These are phyloP conservation scores for Picea mariana DNA, from an alignment of 83 land plant species.

Conservation along the genomic window DNA sequence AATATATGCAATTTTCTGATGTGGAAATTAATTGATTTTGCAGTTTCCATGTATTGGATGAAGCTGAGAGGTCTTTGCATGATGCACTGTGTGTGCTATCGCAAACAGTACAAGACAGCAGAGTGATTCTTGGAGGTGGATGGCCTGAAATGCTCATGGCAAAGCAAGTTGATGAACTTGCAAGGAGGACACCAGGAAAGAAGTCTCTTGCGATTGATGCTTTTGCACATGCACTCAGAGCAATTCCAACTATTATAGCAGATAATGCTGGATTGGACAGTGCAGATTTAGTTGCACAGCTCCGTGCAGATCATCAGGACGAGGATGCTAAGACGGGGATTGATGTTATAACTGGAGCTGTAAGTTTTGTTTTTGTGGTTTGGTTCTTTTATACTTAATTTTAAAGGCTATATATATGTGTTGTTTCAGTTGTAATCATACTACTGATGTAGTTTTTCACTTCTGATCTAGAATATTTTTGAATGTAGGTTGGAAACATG, in stretches of 20 bases:
- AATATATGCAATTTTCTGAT: neutral
- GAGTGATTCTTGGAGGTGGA: constrained; percentile 94
- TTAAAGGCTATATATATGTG: neutral
- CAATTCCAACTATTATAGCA: constrained; percentile 89
- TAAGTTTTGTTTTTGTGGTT: constrained; percentile 33
- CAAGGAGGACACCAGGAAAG: constrained; percentile 91
- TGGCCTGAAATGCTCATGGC: constrained; percentile 99
- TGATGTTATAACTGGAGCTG: constrained; percentile 90
- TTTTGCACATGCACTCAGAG: constrained; percentile 76
- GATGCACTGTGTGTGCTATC: constrained; percentile 95
- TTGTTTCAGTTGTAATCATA: neutral
- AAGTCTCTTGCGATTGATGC: constrained; percentile 95
- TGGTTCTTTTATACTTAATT: neutral
- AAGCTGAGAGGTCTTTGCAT: constrained; percentile 97
- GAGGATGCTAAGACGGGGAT: constrained; percentile 77
- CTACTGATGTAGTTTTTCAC: neutral
- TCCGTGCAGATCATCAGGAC: constrained; percentile 93
- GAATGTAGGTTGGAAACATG: constrained; percentile 84
- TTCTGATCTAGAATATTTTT: neutral
- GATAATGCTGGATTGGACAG: constrained; percentile 97
- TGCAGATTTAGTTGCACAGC: constrained; percentile 87
- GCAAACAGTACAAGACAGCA: constrained; percentile 84
- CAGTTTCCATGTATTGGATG: constrained; percentile 93
- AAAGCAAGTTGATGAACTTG: constrained; percentile 93
- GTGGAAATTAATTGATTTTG: constrained; percentile 14